Percentiles rank a stretch among this genome's conserved stretches.
Conservation (phyloP, 176 grass and related monocot species). For the Paspalum notatum region DNA sequence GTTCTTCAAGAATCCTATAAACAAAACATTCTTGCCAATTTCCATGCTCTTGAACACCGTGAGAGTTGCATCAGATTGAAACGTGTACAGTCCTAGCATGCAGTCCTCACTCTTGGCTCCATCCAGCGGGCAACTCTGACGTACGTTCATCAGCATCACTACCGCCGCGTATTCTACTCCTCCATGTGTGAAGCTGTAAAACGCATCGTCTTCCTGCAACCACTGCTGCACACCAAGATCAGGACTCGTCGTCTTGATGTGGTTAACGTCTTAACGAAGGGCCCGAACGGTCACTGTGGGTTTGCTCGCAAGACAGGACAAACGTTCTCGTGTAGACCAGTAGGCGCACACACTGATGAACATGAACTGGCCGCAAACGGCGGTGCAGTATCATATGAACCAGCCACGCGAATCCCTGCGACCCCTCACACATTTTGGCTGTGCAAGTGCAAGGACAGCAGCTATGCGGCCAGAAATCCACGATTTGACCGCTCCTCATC, state of each 20-base stretch:
- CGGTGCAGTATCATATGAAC: neutral
- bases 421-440: neutral
- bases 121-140: neutral
- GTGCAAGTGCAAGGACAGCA: neutral
- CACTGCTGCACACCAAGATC: neutral
- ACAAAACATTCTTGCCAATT: neutral
- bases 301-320: too few species aligned
- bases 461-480: neutral
- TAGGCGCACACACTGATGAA: neutral
- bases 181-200: neutral
- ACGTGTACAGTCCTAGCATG: neutral
- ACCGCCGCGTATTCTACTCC: neutral
- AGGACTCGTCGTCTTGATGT: too few species aligned
- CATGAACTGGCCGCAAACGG: neutral
- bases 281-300: too few species aligned
- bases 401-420: neutral
- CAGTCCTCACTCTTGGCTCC: neutral
- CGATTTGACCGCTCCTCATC: constrained; percentile 31
- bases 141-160: neutral
- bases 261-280: too few species aligned
- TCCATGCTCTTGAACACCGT: neutral
- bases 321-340: neutral
- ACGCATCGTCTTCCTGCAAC: neutral
- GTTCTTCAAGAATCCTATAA: constrained; percentile 13
- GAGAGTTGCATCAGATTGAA: neutral